These are phyloP conservation scores for Beta vulgaris DNA, from an alignment of 148 eudicot species.

Conservation along the genomic window DNA sequence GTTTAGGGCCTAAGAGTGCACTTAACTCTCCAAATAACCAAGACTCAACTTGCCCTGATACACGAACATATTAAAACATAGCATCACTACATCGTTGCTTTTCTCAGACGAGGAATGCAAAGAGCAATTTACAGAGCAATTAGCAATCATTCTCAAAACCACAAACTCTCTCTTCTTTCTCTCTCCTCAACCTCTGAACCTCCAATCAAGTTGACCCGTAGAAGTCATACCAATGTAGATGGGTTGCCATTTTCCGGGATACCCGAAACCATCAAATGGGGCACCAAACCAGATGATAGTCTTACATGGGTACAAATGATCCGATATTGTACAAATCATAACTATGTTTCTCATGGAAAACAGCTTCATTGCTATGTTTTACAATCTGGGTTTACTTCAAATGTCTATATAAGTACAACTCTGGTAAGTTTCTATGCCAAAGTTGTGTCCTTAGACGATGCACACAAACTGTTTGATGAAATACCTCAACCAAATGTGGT, in stretches of 20 bases:
- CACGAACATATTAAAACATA: background rate
- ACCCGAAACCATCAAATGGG: background rate
- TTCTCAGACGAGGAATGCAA: background rate
- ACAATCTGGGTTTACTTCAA: conserved; percentile 43
- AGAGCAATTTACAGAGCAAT: conserved; percentile 4
- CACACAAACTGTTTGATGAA: conserved; percentile 67
- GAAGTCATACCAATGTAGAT: background rate
- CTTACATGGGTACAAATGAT: conserved; percentile 45
- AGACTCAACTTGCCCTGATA: too few relatives aligned
- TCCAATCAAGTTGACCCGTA: background rate
- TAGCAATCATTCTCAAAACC: conserved; percentile 7
- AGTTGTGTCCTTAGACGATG: conserved; percentile 39
- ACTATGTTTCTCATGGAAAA: conserved; percentile 35
- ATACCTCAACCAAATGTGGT: conserved; percentile 60
- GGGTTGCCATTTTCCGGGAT: background rate
- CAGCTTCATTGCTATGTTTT: conserved; percentile 61
- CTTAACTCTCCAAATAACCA: too few relatives aligned
- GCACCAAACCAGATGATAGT: conserved; percentile 35
- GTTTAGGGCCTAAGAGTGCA: too few relatives aligned
- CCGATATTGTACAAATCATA: conserved; percentile 37
- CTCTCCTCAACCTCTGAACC: background rate
- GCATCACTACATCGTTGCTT: background rate
- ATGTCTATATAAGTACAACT: conserved; percentile 50
- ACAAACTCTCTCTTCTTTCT: background rate
- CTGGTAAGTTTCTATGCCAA: conserved; percentile 57